phyloP scores from a whole-genome alignment of 805 yeast genomes.

The Hyphopichia homilentoma region DNA sequence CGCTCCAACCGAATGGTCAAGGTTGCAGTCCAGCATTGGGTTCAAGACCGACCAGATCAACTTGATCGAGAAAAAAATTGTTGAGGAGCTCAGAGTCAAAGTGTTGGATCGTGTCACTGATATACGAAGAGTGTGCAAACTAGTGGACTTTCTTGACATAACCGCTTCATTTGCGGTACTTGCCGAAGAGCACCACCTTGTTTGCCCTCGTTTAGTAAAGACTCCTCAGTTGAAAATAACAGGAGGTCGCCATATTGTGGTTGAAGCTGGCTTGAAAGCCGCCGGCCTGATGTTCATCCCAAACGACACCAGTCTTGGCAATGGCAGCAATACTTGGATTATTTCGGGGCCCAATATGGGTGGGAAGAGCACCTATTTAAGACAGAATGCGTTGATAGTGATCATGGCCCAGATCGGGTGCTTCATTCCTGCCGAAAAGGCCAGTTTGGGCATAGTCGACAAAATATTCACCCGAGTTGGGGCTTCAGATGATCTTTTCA shows the following conservation, averaged over 20 bases:
- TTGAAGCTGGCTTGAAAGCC: constrained; percentile 64
- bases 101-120: constrained; percentile 43
- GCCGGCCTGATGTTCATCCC: constrained; percentile 45
- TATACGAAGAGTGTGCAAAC: constrained; percentile 48
- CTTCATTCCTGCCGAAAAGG: constrained; percentile 63
- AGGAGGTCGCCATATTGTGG: constrained; percentile 82
- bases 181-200: constrained; percentile 64
- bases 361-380: constrained; percentile 74
- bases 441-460: constrained; percentile 67
- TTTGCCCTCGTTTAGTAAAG: constrained; percentile 59
- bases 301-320: constrained; percentile 33
- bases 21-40: constrained; percentile 49
- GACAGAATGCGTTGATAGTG: constrained; percentile 68
- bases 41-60: constrained; percentile 44
- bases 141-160: constrained; percentile 68
- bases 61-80: constrained; percentile 50
- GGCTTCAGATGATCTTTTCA: constrained; percentile 72
- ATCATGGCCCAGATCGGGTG: constrained; percentile 76
- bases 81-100: constrained; percentile 44
- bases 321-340: constrained; percentile 36
- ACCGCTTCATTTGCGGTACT: constrained; percentile 67
- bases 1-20: constrained; percentile 49
- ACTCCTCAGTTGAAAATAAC: constrained; percentile 45
- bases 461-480: constrained; percentile 82
- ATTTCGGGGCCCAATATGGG: constrained; percentile 91